A percentile compares a stretch with the other conserved stretches of the same genome.
These are phyloP conservation scores for Rossbeevera mucosa DNA, from an alignment of 768 basidiomycete species.

Conservation along the genomic window DNA sequence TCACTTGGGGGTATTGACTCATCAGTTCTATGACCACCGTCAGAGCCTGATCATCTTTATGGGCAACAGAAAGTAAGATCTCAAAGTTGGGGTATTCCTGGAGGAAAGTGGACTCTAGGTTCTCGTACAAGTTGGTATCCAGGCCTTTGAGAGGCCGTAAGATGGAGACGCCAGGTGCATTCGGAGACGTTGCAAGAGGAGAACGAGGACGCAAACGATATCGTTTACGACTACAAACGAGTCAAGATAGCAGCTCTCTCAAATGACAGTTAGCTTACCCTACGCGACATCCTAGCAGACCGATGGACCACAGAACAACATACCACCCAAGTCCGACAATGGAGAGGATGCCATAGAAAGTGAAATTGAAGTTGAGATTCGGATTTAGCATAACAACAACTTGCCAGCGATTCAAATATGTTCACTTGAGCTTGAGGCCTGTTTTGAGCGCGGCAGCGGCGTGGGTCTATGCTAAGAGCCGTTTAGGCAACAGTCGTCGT, in stretches of 20 bases:
- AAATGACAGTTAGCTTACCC: conserved; percentile 51
- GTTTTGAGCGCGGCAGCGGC: not conserved
- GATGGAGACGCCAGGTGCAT: conserved; percentile 86
- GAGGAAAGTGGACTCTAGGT: conserved; percentile 86
- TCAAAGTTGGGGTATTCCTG: conserved; percentile 93
- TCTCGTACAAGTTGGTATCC: conserved; percentile 94
- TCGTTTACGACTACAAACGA: conserved; percentile 56
- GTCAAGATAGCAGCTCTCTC: conserved; percentile 1
- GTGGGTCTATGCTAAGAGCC: not conserved
- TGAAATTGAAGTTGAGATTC: conserved; percentile 1
- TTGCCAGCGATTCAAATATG: not conserved
- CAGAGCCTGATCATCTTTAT: conserved; percentile 85
- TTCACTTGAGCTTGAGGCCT: not conserved
- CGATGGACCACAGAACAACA: conserved; percentile 55
- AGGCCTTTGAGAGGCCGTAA: conserved; percentile 92
- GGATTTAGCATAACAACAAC: conserved; percentile 13
- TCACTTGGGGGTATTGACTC: conserved; percentile 70
- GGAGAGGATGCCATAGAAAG: conserved; percentile 23
- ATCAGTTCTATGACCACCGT: conserved; percentile 73
- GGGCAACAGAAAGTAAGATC: conserved; percentile 87
- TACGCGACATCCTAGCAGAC: conserved; percentile 59
- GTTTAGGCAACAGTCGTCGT: not conserved
- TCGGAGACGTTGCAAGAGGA: conserved; percentile 47
- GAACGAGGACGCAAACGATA: conserved; percentile 67
- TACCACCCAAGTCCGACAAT: conserved; percentile 58